Base-by-base conservation (phyloP, 1,284 basidiomycete genomes). In the Cryptococcus sp. region DNA sequence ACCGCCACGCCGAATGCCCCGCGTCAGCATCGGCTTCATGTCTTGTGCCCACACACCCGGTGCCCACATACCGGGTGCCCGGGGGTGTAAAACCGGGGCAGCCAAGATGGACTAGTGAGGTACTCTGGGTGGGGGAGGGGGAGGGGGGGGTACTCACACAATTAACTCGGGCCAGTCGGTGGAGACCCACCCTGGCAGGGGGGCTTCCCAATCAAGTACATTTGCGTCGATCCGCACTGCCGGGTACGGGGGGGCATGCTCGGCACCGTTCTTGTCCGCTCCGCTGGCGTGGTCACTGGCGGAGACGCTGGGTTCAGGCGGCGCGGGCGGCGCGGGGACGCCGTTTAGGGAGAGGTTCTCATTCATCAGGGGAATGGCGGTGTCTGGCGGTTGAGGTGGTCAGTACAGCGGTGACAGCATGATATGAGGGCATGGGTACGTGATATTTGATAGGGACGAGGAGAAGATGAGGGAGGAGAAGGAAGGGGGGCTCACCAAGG, bases 121-220 rank as follows among this genome's bases (percentile, higher is more conserved):
- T 36, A 16, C 13, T 46, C 4, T 38, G 35, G 24, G n/a, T 18
- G 42, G 46, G n/a, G 23, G 42, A 43, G 23, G 36, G 38, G 35
- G 18, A 28, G 2, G 46, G 9, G 16, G 18, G 28, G 18, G n/a
- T 16, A 65, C 73, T 59, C 49, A 76, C 76, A 78, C 63, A 55
- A 78, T 61, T 2, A 76, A 49, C n/a, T 67, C 46, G 2, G 72
- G 67, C 57, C 50, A 50, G 35, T 46, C 33, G 1, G 44, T 9
- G 7, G 51, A 36, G n/a, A 81, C 79, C 51, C 80, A 79, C 0
- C 56, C 36, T 0, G 88, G 84, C 1, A 89, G 71, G 0, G 69
- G 64, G 28, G 82, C 78, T 55, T 89, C 86, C 91, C 90, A 92
- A 71, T 92, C 85, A 3, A 93, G 79, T 0, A 86, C 80, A 7